Evolutionary conservation across 768 basidiomycete species (phyloP), one percentile per base, ranked within the genome.

Genomic region (Lactifluus hygrophoroides): DNA sequence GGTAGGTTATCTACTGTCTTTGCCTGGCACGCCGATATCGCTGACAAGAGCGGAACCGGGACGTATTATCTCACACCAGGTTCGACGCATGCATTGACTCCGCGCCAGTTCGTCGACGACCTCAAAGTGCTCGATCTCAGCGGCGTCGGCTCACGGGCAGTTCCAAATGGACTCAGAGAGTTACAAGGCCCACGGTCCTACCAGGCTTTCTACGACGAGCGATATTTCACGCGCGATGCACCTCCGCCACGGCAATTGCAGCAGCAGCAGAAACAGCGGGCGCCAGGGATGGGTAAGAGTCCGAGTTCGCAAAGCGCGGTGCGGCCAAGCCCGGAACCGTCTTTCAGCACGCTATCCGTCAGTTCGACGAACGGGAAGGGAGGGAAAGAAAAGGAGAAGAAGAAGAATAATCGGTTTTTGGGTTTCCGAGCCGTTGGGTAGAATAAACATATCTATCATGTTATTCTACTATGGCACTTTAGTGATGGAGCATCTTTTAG

Each of bases 71-170:
- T 38, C 11, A 17, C 5, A 14, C 8, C 64, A 95, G 95, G 96
- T 27, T 95, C 96, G 4, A 94, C 93, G 5, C 93, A 98, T 69
- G 75, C 84, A 9, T 66, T 85, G 54, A 93, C 90, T 1, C 94
- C 96, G 2, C 83, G 85, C 35, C 75, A 82, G 27, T 95, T 96
- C 68, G 74, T 94, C 48, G 86, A 88, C 58, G 93, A 97, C 68
- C 77, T 98, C 57, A 88, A 88, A 69, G 84, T 87, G 19, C 77
- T 99, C 16, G 93, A 93, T 44, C 75, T 92, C 30, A 84, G 85
- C n/a, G 94, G 94, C 7, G 81, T 88, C 21, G 94, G 93, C 19
- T 91, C 88, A 6, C 77, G 76, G 54, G 78, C 82, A 16, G 61
- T 82, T 30, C 87, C 88, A 5, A 90, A 88, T 62, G 89, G 89